Evolutionary conservation across 78 protist genomes (phyloP).

Genomic region (Protostelium mycophagum): DNA sequence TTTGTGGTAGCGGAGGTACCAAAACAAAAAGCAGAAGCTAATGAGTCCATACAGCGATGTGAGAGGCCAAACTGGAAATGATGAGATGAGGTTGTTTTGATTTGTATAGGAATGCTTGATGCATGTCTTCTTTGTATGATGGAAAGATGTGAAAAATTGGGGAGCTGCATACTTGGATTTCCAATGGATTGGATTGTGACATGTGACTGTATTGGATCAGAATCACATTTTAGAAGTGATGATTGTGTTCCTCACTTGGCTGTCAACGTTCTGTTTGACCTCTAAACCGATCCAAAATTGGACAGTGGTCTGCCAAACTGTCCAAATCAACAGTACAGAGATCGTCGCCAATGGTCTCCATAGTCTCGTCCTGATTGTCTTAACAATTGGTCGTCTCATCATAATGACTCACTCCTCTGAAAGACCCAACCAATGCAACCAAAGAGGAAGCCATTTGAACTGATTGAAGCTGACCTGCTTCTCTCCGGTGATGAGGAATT

Average conservation of each 20-base stretch:
- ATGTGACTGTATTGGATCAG: not conserved
- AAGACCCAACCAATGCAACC: not conserved
- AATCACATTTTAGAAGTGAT: too few relatives aligned
- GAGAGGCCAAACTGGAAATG: not conserved
- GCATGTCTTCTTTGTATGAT: not conserved
- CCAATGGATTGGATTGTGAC: not conserved
- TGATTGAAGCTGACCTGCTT: not conserved
- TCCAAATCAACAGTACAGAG: not conserved
- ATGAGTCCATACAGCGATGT: not conserved
- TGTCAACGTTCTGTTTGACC: not conserved
- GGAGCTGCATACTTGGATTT: not conserved
- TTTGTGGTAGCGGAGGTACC: not conserved
- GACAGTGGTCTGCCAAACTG: not conserved
- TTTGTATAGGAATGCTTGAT: not conserved
- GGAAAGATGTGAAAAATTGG: not conserved
- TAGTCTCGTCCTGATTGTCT: not conserved
- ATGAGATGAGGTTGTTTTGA: too few relatives aligned
- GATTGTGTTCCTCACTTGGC: not conserved
- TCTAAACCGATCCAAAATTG: not conserved
- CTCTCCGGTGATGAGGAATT: not conserved
- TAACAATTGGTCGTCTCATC: not conserved
- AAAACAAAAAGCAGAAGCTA: not conserved
- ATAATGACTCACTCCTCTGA: not conserved
- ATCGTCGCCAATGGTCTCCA: not conserved
- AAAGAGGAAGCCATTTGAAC: not conserved